Base-by-base conservation (phyloP, 371 early-diverging fungal genomes). In the Actinomortierella ambigua region DNA sequence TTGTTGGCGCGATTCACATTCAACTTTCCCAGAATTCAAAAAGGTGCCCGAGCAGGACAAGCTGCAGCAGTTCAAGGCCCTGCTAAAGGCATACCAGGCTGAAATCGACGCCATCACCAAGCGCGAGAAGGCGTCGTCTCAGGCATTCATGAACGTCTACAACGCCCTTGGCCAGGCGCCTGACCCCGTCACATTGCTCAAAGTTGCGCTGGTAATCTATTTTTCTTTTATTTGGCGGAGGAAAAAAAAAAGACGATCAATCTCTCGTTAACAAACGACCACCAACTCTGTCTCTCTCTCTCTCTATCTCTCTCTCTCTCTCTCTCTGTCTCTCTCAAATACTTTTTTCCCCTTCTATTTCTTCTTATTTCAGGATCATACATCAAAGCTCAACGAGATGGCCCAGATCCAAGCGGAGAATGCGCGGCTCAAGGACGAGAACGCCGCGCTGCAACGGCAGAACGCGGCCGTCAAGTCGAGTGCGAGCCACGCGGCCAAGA, bases 61-160 rank as follows among this genome's bases (percentile, higher is more conserved):
- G 78, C 69, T 91, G 27, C 79, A 80, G 29, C 84, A 92, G 50
- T 82, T 93, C 68, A 92, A 91, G 71, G 44, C 67, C 4, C 77
- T 94, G 11, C 78, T 93, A 17, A 93, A 92, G 79, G 93, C 88
- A 3, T 96, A 95, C 77, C 96, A 96, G 68, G 68, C 81, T 57
- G 97, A 97, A 73, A 97, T 97, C 57, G 97, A 97, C 66, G 81
- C 80, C 46, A 83, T 97, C 56, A 94, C 95, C 7, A 88, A 88
- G 59, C 81, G 95, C 48, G 89, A 91, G 43, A 95, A 95, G 75
- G 84, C 79, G 50, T 87, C 94, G n/a, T 94, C 96, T 59, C 89
- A 85, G 53, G 85, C 88, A 13, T 95, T 95, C 66, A 75, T 96
- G 50, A 82, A 83, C 28, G 76, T 95, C 17, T 95, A 93, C 79